Percentiles rank a stretch among this genome's conserved stretches.
Conservation (phyloP, 345 rosid genomes). For the Eucalyptus pauciflora region DNA sequence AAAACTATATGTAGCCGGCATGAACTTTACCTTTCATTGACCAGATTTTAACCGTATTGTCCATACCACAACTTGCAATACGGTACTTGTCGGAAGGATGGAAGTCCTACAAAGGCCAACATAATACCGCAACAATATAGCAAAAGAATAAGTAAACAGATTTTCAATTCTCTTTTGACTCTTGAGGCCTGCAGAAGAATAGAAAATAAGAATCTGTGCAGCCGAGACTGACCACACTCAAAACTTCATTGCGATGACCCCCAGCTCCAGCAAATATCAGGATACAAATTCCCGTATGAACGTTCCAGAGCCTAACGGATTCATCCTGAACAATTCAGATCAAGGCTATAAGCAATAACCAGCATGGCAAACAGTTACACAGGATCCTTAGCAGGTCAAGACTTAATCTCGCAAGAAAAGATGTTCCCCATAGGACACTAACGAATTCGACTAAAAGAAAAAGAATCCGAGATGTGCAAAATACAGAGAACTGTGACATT, state of each 20-base stretch:
- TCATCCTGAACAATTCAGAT: constrained; percentile 53
- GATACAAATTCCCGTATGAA: constrained; percentile 91
- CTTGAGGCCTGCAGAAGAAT: neutral
- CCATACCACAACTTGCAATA: constrained; percentile 96
- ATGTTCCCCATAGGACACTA: neutral
- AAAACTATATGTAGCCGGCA: neutral
- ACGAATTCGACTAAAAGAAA: neutral
- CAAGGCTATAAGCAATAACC: neutral
- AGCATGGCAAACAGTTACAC: neutral
- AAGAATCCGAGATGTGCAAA: neutral
- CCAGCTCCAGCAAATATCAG: constrained; percentile 97
- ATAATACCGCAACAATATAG: neutral
- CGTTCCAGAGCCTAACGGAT: constrained; percentile 93
- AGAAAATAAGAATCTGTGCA: neutral
- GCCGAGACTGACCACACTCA: constrained; percentile 68
- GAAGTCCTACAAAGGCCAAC: constrained; percentile 54
- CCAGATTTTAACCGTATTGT: constrained; percentile 92
- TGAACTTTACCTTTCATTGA: constrained; percentile 75
- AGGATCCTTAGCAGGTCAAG: neutral
- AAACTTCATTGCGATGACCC: constrained; percentile 95
- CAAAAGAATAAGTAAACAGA: neutral
- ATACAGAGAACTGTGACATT: neutral
- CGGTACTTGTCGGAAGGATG: constrained; percentile 83
- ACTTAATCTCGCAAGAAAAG: neutral
- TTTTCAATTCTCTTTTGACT: neutral